Evolutionary conservation across 2,329 filamentous ascomycete genomes (phyloP), one percentile per base, ranked within the genome.

Genomic region (Biscogniauxia mediterranea): DNA sequence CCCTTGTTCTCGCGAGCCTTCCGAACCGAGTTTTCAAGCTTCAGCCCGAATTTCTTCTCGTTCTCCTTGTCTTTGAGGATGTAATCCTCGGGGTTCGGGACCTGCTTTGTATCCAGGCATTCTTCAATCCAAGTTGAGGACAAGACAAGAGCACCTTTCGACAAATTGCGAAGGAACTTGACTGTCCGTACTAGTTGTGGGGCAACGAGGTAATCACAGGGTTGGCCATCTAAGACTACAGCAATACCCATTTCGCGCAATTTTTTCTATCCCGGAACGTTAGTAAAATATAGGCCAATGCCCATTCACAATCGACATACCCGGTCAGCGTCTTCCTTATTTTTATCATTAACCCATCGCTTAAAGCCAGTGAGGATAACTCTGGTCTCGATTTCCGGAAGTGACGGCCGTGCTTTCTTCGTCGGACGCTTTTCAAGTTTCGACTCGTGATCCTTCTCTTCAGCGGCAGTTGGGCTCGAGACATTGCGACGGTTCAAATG

Each of bases 91-190:
- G 88, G 80, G 21, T 88, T 78, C 0, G 89, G 85, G 8, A 91
- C 73, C 69, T 87, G 81, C 64, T 89, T 86, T 32, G 86, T 81
- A 53, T 90, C 86, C 11, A 98, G 81, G 54, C 90, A 92, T 23
- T 85, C 81, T 59, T 94, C 90, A 60, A 99, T 85, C 74, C 92
- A 99, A 8, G 85, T 83, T 0, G 89, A 90, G 53, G 87, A 88
- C 58, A 98, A 84, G 52, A 98, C 85, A 1, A 85, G 83, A 0
- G 93, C 92, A 0, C 91, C 93, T 61, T 87, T 88, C 19, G 95
- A 93, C 26, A 99, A 79, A 13, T 93, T 92, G 63, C 89, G 90
- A 55, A 98, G 88, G 73, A 99, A 99, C 73, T 99, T 99, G 73
- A 92, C 88, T 0, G 95, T 99, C 46, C 95, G 89, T 38, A 97